Percentiles rank a stretch among this genome's conserved stretches.
phyloP scores from a whole-genome alignment of 106 monocot species.

The Dendrobium chrysotoxum region DNA sequence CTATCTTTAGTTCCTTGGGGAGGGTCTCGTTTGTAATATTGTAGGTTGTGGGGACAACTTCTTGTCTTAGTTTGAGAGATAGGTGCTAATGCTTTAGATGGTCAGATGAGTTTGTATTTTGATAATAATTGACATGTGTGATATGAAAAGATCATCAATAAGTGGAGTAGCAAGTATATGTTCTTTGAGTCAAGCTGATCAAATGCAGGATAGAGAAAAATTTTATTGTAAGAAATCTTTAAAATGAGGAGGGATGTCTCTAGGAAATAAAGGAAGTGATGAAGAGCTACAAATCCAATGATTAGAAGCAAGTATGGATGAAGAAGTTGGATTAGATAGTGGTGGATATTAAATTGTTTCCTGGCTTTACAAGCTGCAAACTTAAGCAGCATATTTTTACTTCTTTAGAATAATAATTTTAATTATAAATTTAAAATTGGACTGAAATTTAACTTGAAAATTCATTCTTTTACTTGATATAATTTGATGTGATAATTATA shows the following conservation, averaged over 20 bases:
- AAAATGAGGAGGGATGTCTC: background rate
- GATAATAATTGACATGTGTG: background rate
- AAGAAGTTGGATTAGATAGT: background rate
- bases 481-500: background rate
- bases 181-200: background rate
- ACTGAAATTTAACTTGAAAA: background rate
- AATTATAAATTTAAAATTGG: background rate
- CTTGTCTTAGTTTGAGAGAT: background rate
- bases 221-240: background rate
- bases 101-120: background rate
- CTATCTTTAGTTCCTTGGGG: background rate
- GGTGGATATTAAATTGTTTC: background rate
- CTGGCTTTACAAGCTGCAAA: no score
- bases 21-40: background rate
- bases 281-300: background rate
- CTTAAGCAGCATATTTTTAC: no score
- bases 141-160: background rate
- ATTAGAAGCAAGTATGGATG: background rate
- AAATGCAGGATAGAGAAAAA: background rate
- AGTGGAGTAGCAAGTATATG: background rate
- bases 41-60: background rate
- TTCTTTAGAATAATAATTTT: background rate
- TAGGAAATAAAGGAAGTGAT: background rate
- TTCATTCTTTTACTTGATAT: background rate
- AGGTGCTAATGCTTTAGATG: background rate